phyloP scores from a whole-genome alignment of 495 filamentous ascomycete genomes.

The Penicillium macrosclerotiorum region DNA sequence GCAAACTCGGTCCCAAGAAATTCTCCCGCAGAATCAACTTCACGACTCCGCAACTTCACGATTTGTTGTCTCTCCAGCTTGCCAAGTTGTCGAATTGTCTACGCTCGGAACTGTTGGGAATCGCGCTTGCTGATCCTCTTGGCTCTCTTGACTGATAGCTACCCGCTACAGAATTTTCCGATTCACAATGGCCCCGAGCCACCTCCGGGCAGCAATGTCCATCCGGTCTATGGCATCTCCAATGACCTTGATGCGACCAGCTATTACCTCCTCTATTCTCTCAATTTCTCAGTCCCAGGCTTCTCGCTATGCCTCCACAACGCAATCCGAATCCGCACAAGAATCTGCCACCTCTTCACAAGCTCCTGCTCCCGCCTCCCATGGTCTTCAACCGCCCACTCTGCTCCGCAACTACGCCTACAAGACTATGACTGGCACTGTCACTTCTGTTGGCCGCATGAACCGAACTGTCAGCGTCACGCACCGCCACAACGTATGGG shows the following conservation, averaged over 20 bases:
- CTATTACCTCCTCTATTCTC: slow-evolving; percentile 17
- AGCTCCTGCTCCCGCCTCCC: slow-evolving; percentile 6
- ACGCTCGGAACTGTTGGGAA: no score
- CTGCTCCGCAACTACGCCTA: slow-evolving; percentile 41
- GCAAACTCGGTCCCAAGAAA: slow-evolving; percentile 40
- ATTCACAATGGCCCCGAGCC: slow-evolving; percentile 32
- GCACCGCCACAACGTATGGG: slow-evolving; percentile 36
- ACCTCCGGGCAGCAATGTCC: slow-evolving; percentile 38
- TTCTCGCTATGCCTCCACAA: slow-evolving; percentile 17
- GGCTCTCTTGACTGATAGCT: neutral
- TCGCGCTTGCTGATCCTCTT: no score
- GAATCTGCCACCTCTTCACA: neutral
- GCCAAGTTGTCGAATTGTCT: no score
- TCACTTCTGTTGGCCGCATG: slow-evolving; percentile 46
- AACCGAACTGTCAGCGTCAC: slow-evolving; percentile 42
- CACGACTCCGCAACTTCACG: slow-evolving; percentile 20
- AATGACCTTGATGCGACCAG: slow-evolving; percentile 24
- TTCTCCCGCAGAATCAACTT: slow-evolving; percentile 34
- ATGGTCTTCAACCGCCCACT: slow-evolving; percentile 23
- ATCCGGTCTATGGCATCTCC: slow-evolving; percentile 33
- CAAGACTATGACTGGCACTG: slow-evolving; percentile 41
- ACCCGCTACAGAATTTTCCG: neutral
- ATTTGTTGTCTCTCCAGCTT: neutral
- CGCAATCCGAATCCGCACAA: slow-evolving; percentile 20
- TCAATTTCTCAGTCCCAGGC: slow-evolving; percentile 17